Evolutionary conservation across 768 basidiomycete genomes (phyloP).

Genomic region (Lentinula detonsa): DNA sequence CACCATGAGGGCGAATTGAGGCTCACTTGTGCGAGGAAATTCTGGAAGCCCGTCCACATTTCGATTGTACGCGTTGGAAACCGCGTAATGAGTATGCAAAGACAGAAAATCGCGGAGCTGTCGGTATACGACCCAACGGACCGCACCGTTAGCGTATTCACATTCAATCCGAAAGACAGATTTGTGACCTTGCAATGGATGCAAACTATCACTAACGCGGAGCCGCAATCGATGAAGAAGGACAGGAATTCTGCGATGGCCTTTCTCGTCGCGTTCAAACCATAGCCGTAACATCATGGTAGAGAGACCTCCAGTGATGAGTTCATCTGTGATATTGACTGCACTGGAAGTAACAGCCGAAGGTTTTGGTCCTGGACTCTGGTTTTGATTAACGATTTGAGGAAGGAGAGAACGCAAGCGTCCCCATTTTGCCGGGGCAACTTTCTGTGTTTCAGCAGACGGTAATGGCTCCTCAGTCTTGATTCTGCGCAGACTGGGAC

Average conservation of each 20-base stretch:
- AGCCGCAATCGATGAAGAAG: slow-evolving; percentile 78
- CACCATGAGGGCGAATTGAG: slow-evolving; percentile 1
- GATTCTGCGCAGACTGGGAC: slow-evolving; percentile 1
- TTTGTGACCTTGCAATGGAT: slow-evolving; percentile 70
- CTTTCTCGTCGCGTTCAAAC: slow-evolving; percentile 85
- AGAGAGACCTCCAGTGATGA: slow-evolving; percentile 75
- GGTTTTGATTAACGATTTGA: slow-evolving; percentile 34
- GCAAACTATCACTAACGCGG: slow-evolving; percentile 79
- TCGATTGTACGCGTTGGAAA: slow-evolving; percentile 76
- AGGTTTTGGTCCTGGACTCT: slow-evolving; percentile 26
- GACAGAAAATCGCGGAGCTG: slow-evolving; percentile 89
- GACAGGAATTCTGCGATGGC: slow-evolving; percentile 72
- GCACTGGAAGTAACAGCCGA: slow-evolving; percentile 44
- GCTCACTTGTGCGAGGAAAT: slow-evolving; percentile 76
- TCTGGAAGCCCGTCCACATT: slow-evolving; percentile 79
- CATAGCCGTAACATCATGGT: slow-evolving; percentile 74
- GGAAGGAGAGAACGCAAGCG: slow-evolving; percentile 64
- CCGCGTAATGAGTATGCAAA: slow-evolving; percentile 82
- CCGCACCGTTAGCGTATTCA: slow-evolving; percentile 91
- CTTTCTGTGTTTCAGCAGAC: slow-evolving; percentile 19
- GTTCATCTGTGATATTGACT: slow-evolving; percentile 78
- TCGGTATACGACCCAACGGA: slow-evolving; percentile 93
- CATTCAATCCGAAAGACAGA: slow-evolving; percentile 91
- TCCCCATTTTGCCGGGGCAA: slow-evolving; percentile 46
- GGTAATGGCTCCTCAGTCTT: slow-evolving; percentile 2